These are phyloP conservation scores for Hibiscus trionum DNA, from an alignment of 345 rosid species.

Conservation along the genomic window DNA sequence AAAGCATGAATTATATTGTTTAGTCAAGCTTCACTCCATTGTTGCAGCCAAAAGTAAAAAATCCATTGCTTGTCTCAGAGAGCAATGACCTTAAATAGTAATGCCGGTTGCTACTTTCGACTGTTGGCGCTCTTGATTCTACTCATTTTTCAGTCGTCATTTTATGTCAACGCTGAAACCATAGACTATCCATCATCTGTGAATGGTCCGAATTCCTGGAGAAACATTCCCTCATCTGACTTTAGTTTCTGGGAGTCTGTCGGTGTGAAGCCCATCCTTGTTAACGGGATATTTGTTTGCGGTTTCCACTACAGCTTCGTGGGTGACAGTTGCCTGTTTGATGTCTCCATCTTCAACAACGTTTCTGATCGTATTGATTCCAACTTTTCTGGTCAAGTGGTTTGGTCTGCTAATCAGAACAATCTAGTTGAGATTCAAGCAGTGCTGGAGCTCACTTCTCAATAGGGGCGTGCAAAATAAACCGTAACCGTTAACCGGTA, in stretches of 20 bases:
- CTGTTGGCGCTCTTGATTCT: not conserved
- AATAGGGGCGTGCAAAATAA: too few species aligned
- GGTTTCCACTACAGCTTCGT: not conserved
- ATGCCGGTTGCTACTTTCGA: not conserved
- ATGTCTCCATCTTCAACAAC: not conserved
- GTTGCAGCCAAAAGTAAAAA: not conserved
- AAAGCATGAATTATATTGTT: not conserved
- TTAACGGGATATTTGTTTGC: not conserved
- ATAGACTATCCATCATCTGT: not conserved
- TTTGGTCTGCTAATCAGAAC: not conserved
- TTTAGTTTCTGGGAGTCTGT: not conserved
- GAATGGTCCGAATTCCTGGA: not conserved
- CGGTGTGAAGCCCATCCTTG: not conserved
- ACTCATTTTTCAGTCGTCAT: not conserved
- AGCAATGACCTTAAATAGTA: not conserved
- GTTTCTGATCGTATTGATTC: not conserved
- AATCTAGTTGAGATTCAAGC: not conserved
- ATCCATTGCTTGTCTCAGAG: not conserved
- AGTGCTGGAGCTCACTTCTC: not conserved
- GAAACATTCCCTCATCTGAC: not conserved
- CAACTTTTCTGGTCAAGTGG: not conserved
- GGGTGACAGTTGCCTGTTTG: not conserved
- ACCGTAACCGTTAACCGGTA: too few species aligned
- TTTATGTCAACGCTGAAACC: not conserved
- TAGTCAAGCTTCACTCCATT: not conserved